These are phyloP conservation scores for Trichoderma sp. DNA, from an alignment of 2,329 filamentous ascomycete species.

Conservation along the genomic window DNA sequence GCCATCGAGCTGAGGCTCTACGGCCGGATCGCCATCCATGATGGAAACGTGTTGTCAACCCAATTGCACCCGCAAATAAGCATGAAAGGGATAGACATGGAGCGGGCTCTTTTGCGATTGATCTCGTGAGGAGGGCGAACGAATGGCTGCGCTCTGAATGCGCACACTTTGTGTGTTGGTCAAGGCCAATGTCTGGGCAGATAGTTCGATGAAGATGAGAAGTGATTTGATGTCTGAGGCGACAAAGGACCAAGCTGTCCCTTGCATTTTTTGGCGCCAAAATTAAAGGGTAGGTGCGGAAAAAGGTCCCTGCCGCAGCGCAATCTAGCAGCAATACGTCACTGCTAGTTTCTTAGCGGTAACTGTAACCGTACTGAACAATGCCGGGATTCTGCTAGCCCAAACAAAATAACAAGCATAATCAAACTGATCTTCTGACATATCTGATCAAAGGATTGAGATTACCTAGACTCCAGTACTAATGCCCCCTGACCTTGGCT, in stretches of 20 bases:
- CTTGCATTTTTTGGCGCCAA: constrained; percentile 9
- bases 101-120: neutral
- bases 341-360: neutral
- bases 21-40: constrained; percentile 73
- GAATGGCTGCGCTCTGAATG: neutral
- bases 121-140: neutral
- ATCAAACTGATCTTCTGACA: neutral
- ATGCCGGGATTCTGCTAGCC: neutral
- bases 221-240: neutral
- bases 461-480: neutral
- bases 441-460: neutral
- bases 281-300: neutral
- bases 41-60: constrained; percentile 22
- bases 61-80: neutral
- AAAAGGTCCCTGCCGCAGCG: constrained; percentile 10
- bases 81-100: neutral
- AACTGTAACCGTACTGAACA: neutral
- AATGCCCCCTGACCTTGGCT: neutral
- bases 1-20: constrained; percentile 71
- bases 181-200: neutral
- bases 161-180: neutral
- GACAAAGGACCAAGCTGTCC: constrained; percentile 7
- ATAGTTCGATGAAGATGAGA: neutral
- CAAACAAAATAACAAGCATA: neutral
- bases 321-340: neutral